Conservation (phyloP, 73 alveolate genomes). For the Paramecium sonneborni region DNA sequence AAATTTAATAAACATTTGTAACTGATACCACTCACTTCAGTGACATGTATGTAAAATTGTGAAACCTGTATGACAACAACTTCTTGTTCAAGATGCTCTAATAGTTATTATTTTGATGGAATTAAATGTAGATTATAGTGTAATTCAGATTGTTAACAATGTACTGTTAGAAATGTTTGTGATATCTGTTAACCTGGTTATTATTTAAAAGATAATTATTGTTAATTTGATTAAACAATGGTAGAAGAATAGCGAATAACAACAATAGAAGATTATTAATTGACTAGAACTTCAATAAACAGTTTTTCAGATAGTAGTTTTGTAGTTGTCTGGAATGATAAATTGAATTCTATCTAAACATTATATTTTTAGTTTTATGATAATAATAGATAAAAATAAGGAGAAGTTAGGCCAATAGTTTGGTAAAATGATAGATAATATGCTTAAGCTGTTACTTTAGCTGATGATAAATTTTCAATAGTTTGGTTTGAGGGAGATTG, state of each 20-base stretch:
- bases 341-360: neutral
- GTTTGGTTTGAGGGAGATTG: slow-evolving; percentile 38
- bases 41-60: neutral
- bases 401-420: neutral
- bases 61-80: neutral
- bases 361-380: neutral
- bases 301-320: slow-evolving; percentile 1
- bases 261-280: neutral
- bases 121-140: neutral
- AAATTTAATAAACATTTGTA: neutral
- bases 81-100: neutral
- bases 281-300: neutral
- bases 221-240: neutral
- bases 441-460: neutral
- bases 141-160: neutral
- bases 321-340: neutral
- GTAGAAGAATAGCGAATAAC: neutral
- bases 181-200: neutral
- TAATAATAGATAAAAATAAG: neutral
- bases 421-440: neutral
- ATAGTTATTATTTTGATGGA: neutral
- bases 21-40: neutral
- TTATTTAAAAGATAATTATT: neutral
- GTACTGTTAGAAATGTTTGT: neutral
- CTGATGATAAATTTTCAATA: neutral